A percentile compares a stretch with the other conserved stretches of the same genome.
These are phyloP conservation scores for Crinitomyces ghanaensis DNA, from an alignment of 805 yeast species.

Conservation along the genomic window DNA sequence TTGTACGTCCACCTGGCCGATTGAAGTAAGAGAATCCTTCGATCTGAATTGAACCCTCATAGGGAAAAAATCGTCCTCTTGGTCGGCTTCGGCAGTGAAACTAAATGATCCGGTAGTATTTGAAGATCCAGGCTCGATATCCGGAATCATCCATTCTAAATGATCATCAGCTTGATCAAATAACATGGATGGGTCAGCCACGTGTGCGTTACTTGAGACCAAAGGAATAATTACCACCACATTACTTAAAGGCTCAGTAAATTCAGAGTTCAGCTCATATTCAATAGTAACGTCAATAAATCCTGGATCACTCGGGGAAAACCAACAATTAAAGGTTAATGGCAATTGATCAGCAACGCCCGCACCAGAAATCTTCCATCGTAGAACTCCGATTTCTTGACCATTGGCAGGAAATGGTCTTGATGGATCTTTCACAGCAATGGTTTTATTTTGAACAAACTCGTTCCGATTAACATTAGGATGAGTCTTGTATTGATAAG, in stretches of 20 bases:
- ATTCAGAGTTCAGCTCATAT: slow-evolving; percentile 55
- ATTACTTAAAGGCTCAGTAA: slow-evolving; percentile 39
- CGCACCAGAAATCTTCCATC: slow-evolving; percentile 75
- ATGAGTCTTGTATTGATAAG: slow-evolving; percentile 77
- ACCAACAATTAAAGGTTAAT: slow-evolving; percentile 75
- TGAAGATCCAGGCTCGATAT: slow-evolving; percentile 36
- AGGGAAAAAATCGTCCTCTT: slow-evolving; percentile 84
- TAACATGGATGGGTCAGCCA: slow-evolving; percentile 27
- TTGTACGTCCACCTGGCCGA: slow-evolving; percentile 55
- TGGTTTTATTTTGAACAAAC: slow-evolving; percentile 45
- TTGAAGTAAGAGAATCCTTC: slow-evolving; percentile 30
- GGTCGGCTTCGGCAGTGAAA: slow-evolving; percentile 58
- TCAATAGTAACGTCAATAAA: slow-evolving; percentile 72
- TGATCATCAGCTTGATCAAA: slow-evolving; percentile 58
- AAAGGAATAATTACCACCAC: slow-evolving; percentile 55
- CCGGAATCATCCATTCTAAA: slow-evolving; percentile 49
- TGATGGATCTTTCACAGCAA: slow-evolving; percentile 64
- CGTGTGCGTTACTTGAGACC: slow-evolving; percentile 42
- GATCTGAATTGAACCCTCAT: slow-evolving; percentile 57
- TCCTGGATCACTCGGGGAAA: slow-evolving; percentile 47
- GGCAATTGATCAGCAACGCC: slow-evolving; percentile 54
- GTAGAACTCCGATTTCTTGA: slow-evolving; percentile 78
- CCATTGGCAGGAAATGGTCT: slow-evolving; percentile 88
- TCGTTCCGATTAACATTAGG: slow-evolving; percentile 82
- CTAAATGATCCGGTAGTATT: slow-evolving; percentile 64